phyloP scores from a whole-genome alignment of 129 eudicot species.

The Ambrosia artemisiifolia region DNA sequence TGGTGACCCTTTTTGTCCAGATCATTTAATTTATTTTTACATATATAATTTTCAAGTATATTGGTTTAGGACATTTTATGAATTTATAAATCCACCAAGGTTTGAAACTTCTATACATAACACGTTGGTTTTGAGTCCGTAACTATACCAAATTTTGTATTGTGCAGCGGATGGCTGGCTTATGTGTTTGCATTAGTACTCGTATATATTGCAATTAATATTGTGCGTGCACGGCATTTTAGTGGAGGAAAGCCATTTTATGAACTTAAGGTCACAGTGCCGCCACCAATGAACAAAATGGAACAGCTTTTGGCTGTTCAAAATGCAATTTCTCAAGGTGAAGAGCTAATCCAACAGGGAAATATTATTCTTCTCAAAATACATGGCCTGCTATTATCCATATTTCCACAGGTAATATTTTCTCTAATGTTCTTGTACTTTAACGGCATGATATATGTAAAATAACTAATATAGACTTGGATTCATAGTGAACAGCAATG shows the following conservation, averaged over 20 bases:
- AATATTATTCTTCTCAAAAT: slow-evolving; percentile 74
- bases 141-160: not conserved
- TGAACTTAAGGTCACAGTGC: slow-evolving; percentile 73
- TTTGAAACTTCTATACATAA: not conserved
- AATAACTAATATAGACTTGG: not conserved
- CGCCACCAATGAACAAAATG: slow-evolving; percentile 85
- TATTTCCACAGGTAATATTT: slow-evolving; percentile 73
- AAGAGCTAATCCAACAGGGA: slow-evolving; percentile 81
- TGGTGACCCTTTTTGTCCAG: not conserved
- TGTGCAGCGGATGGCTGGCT: slow-evolving; percentile 76
- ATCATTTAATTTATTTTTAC: not conserved
- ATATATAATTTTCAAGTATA: not conserved
- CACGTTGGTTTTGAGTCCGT: slow-evolving; percentile 4
- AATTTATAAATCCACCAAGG: not conserved
- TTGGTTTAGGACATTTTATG: not conserved
- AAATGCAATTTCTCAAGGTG: slow-evolving; percentile 84
- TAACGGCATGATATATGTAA: not conserved
- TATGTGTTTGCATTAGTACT: slow-evolving; percentile 55
- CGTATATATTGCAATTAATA: slow-evolving; percentile 46
- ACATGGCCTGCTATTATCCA: slow-evolving; percentile 70
- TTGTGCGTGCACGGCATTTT: slow-evolving; percentile 49
- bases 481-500: not conserved
- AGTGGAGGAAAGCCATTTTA: slow-evolving; percentile 44
- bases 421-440: not conserved
- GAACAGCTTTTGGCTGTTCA: slow-evolving; percentile 98